Percentiles rank a stretch among this genome's conserved stretches.
Conservation (phyloP, 1,284 basidiomycete genomes). For the Cutaneotrichosporon arboriforme region DNA sequence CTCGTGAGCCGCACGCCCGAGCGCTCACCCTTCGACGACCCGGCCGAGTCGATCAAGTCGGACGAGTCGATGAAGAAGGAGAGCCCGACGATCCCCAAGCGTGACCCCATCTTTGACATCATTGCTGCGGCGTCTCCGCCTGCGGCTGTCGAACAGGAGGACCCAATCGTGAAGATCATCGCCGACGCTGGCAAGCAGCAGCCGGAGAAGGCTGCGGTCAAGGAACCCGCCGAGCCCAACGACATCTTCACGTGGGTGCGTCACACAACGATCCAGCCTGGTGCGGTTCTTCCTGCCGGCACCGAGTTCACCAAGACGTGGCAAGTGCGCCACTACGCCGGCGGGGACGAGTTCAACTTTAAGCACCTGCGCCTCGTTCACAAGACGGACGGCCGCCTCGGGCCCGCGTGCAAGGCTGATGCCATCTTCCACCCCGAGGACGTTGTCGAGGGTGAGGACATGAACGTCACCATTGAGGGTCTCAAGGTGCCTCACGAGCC, state of each 20-base stretch:
- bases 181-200: background rate
- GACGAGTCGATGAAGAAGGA: background rate
- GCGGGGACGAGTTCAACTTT: constrained; percentile 35
- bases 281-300: constrained; percentile 34
- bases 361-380: constrained; percentile 30
- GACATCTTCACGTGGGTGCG: constrained; percentile 44
- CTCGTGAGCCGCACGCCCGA: background rate
- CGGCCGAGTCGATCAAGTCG: background rate
- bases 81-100: background rate
- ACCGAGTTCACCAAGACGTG: constrained; percentile 45
- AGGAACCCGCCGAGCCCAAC: constrained; percentile 9
- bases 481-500: constrained; percentile 34
- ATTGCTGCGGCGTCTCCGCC: constrained; percentile 2
- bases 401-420: constrained; percentile 17
- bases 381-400: constrained; percentile 20
- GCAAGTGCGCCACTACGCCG: constrained; percentile 39
- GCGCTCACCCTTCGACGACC: background rate
- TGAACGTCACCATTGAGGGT: constrained; percentile 31
- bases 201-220: background rate
- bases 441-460: constrained; percentile 32
- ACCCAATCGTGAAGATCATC: constrained; percentile 10
- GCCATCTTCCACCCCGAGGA: constrained; percentile 21
- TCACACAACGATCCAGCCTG: constrained; percentile 37
- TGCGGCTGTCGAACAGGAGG: background rate
- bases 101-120: constrained; percentile 6